A percentile compares a stretch with the other conserved stretches of the same genome.
Conservation (phyloP, 2,329 filamentous ascomycete genomes). For the Neopestalotiopsis clavispora region DNA sequence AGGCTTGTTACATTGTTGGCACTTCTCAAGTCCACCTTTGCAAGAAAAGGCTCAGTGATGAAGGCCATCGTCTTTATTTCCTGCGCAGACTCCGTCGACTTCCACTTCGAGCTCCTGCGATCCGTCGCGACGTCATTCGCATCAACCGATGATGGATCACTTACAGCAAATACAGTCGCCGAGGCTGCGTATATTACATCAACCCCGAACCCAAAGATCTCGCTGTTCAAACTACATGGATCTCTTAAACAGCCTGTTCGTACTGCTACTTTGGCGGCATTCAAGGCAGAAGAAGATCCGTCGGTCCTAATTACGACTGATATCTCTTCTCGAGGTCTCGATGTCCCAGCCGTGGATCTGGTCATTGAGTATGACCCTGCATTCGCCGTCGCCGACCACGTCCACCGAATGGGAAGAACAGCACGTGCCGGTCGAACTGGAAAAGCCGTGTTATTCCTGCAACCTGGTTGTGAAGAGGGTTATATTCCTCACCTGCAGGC, state of each 20-base stretch:
- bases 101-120: conserved; percentile 86
- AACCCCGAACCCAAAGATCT: conserved; percentile 73
- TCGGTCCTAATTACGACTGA: conserved; percentile 92
- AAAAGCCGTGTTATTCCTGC: conserved; percentile 85
- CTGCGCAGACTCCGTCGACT: conserved; percentile 95
- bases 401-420: conserved; percentile 93
- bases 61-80: conserved; percentile 97
- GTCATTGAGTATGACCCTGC: conserved; percentile 97
- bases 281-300: conserved; percentile 74
- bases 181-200: conserved; percentile 76
- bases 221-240: conserved; percentile 86
- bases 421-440: conserved; percentile 90
- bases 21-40: conserved; percentile 84
- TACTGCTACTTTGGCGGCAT: conserved; percentile 83
- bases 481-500: conserved; percentile 77
- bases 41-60: conserved; percentile 88
- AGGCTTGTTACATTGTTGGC: conserved; percentile 87
- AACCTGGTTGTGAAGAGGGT: conserved; percentile 89
- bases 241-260: conserved; percentile 87
- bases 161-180: conserved; percentile 65
- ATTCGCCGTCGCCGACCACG: conserved; percentile 90
- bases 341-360: conserved; percentile 92
- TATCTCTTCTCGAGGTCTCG: conserved; percentile 92
- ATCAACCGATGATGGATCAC: conserved; percentile 31
- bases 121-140: conserved; percentile 31